Conservation (phyloP, 441 rosid genomes). For the Pelargonium citronellum region DNA sequence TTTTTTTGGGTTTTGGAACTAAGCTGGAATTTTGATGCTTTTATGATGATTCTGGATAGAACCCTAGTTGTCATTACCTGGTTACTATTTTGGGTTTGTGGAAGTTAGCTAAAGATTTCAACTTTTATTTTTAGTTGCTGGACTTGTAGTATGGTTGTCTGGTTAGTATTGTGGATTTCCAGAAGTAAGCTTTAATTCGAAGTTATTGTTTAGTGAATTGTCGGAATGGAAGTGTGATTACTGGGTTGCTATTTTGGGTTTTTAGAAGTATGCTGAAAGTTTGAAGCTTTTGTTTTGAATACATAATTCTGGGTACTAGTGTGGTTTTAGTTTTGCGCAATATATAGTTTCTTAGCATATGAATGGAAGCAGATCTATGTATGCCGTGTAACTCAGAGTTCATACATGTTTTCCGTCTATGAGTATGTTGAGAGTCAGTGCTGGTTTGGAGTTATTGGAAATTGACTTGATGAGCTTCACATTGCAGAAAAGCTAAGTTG, state of each 20-base stretch:
- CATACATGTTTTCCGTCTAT: neutral
- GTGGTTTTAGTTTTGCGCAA: neutral
- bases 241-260: neutral
- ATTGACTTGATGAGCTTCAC: neutral
- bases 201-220: too few relatives aligned
- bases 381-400: neutral
- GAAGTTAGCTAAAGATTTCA: neutral
- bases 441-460: neutral
- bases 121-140: too few relatives aligned
- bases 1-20: neutral
- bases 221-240: neutral
- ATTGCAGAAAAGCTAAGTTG: neutral
- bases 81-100: neutral
- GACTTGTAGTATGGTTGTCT: too few relatives aligned
- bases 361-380: neutral
- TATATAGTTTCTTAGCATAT: neutral
- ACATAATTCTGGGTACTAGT: neutral
- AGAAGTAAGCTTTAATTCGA: too few relatives aligned
- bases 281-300: neutral
- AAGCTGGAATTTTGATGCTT: neutral
- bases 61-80: neutral
- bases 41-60: neutral
- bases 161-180: too few relatives aligned
- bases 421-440: neutral
- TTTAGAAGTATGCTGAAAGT: neutral